Base-by-base conservation (phyloP, 331 rosid genomes). In the Malus hybrid region DNA sequence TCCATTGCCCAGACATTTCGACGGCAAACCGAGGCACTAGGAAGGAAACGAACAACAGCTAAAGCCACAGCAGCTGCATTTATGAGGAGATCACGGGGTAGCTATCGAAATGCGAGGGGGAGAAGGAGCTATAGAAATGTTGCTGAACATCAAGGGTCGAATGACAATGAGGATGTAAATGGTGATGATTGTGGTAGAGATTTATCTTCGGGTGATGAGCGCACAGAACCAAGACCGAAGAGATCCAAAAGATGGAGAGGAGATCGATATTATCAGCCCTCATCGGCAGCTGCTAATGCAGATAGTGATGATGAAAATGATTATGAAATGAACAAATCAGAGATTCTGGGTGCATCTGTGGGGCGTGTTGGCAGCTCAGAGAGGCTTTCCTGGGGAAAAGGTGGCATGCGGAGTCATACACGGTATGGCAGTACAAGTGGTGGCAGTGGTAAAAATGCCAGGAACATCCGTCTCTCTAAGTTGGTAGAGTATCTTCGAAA, bases 361-460 rank as follows among this genome's bases (percentile, higher is more conserved):
- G 84, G 86, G 75, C 79, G 83, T 81, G 83, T 81, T 65, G 80
- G 87, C 65, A 82, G 86, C 81, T 81, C 86, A 24, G 89, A 87
- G 67, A 83, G 92, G 81, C 88, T 89, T 78, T 80, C 96, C 18
- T 91, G 96, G 93, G 98, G 97, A 5, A 88, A 87, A 80, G 87
- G 89, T 77, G 92, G 91, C 64, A 83, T 85, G 77, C 87, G 93
- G 55, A 90, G 93, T 79, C 85, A 91, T 86, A 86, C 86, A 54
- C 82, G 90, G 70, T 81, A 82, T 83, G 88, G 91, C n/a, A 69
- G 84, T 80, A 78, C 65, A 46, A 78, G 77, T 78, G 80, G 81
- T 64, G 86, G 84, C 64, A 85, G 80, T 75, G 93, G 84, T 20
- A 86, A 90, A 83, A 90, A 65, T 79, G 75, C 88, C 59, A 85